Conservation (phyloP, 257 asterid species). For the Ballota nigra region DNA sequence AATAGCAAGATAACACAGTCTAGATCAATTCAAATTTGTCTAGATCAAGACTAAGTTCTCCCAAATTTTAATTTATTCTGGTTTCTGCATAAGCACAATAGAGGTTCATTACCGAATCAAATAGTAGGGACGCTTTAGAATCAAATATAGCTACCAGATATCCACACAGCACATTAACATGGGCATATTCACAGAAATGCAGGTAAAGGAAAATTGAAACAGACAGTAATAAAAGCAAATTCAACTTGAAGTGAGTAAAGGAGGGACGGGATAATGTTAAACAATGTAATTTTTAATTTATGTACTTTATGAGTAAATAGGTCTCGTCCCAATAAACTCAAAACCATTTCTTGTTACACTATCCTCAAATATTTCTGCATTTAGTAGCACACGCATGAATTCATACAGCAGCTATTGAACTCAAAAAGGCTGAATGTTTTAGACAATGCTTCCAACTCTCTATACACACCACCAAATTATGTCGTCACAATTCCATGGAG, state of each 20-base stretch:
- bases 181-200: background rate
- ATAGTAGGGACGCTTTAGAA: background rate
- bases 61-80: too few species aligned
- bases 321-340: background rate
- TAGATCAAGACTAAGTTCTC: background rate
- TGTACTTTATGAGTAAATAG: background rate
- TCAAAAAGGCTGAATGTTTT: background rate
- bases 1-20: background rate
- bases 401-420: constrained; percentile 1
- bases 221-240: background rate
- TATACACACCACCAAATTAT: background rate
- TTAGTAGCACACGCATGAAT: constrained; percentile 3
- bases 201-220: background rate
- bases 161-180: background rate
- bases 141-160: background rate
- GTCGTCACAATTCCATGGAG: background rate
- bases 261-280: background rate
- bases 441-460: background rate
- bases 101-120: background rate
- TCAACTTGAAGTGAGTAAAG: background rate
- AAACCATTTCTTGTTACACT: background rate
- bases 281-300: background rate
- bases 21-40: background rate
- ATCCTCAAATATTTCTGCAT: constrained; percentile 4
- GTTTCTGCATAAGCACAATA: background rate